Conservation (phyloP, 345 rosid species). For the Camelina laxa region DNA sequence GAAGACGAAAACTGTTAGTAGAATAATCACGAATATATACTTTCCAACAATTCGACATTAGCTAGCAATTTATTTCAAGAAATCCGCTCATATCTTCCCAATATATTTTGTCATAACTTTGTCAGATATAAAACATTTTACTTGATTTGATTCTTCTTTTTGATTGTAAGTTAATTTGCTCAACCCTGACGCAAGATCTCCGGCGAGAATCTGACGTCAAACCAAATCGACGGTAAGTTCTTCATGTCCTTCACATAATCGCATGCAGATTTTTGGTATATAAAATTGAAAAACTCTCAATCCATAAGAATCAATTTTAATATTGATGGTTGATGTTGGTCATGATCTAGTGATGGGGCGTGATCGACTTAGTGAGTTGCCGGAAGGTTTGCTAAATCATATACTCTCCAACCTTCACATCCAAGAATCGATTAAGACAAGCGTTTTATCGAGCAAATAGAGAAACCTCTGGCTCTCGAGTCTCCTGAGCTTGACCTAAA, state of each 20-base stretch:
- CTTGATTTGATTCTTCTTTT: no score
- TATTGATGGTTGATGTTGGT: not conserved
- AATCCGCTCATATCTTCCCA: no score
- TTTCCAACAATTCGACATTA: no score
- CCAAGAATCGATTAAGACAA: conserved; percentile 14
- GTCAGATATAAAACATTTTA: no score
- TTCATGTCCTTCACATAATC: not conserved
- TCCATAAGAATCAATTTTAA: no score
- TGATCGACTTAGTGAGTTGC: conserved; percentile 9
- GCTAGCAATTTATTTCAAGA: no score
- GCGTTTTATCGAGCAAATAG: conserved; percentile 18
- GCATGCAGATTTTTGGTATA: not conserved
- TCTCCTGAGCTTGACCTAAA: not conserved
- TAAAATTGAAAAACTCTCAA: no score
- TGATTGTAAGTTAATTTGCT: not conserved
- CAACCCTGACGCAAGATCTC: not conserved
- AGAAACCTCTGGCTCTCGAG: not conserved
- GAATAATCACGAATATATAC: no score
- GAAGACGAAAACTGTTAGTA: no score
- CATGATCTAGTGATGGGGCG: not conserved
- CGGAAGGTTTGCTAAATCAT: conserved; percentile 1
- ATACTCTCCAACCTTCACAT: not conserved
- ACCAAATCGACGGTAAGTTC: not conserved
- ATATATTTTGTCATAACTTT: no score
- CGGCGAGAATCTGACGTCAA: not conserved